Base-by-base conservation (phyloP, 768 basidiomycete genomes). In the Boletus sp. region DNA sequence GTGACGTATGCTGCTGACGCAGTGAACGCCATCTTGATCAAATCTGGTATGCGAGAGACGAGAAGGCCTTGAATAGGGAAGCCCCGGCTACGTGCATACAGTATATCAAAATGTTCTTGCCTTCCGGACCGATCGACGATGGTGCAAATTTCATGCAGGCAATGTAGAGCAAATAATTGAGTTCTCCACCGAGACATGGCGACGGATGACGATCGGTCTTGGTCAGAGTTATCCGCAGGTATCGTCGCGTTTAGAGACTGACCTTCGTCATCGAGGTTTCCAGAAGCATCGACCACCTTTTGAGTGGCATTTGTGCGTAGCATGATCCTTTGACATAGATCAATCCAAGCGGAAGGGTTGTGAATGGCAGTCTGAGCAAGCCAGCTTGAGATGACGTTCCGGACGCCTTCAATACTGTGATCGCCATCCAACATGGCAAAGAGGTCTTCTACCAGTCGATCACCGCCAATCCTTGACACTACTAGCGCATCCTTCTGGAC, bases 11-110 rank as follows among this genome's bases (percentile, higher is more conserved):
- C 94, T 0, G 96, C 92, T 15, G 93, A 94, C 1, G 97, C 95
- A 13, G 93, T 96, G 69, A 99, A 98, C 0, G 97, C 96, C 88
- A 98, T 97, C 73, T 83, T 91, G 72, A 99, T 96, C 53, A 99
- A 76, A 71, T 99, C 97, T 7, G 89, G 85, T 8, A 98, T 84
- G 19, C 94, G 83, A 17, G 88, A 86, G 37, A 90, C 87, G 17
- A 99, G 77, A 43, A 98, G 76, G 1, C 83, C 82, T 7, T 80
- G 75, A 4, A 78, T 66, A 3, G 81, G 72, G 7, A 89, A 59
- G 1, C 88, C 86, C 25, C 79, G 74, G 40, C 71, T 76, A 42
- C 83, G 76, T 2, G 93, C 94, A 58, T 84, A 79, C 2, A 78
- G 75, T 29, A 90, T 81, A 67, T 96, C 88, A 34, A 97, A 75